These are phyloP conservation scores for Acanthamoeba triangularis DNA, from an alignment of 208 protist genomes.

Conservation along the genomic window DNA sequence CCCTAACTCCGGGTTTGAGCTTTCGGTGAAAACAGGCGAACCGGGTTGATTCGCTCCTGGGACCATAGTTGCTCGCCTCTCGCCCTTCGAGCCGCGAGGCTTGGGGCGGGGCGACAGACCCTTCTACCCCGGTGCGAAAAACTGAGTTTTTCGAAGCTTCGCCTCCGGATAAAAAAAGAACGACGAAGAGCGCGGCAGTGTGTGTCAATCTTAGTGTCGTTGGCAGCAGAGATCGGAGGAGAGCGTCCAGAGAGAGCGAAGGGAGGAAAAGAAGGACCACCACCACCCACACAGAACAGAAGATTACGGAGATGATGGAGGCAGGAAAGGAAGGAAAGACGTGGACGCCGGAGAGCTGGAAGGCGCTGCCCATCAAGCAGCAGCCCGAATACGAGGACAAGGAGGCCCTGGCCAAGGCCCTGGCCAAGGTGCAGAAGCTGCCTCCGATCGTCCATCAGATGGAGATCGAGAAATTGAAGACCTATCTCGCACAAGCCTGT, in stretches of 20 bases:
- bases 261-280: neutral
- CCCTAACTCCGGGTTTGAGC: too few relatives aligned
- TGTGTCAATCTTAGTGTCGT: too few relatives aligned
- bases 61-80: too few relatives aligned
- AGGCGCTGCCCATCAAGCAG: slow-evolving; percentile 77
- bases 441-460: slow-evolving; percentile 79
- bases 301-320: neutral
- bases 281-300: neutral
- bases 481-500: slow-evolving; percentile 58
- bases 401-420: neutral
- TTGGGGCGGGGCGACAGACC: too few relatives aligned
- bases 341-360: slow-evolving; percentile 80
- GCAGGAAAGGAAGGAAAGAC: too few relatives aligned
- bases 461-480: slow-evolving; percentile 83
- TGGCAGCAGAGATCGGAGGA: neutral
- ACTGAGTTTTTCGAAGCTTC: too few relatives aligned
- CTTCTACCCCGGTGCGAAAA: too few relatives aligned
- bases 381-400: slow-evolving; percentile 82
- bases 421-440: slow-evolving; percentile 54
- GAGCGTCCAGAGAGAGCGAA: neutral
- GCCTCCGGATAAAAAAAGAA: too few relatives aligned
- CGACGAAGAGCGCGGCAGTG: too few relatives aligned
- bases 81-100: too few relatives aligned
- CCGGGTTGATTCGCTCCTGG: too few relatives aligned
- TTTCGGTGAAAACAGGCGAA: too few relatives aligned